A percentile compares a stretch with the other conserved stretches of the same genome.
These are phyloP conservation scores for Apiospora rasikravindrae DNA, from an alignment of 2,329 filamentous ascomycete genomes.

Conservation along the genomic window DNA sequence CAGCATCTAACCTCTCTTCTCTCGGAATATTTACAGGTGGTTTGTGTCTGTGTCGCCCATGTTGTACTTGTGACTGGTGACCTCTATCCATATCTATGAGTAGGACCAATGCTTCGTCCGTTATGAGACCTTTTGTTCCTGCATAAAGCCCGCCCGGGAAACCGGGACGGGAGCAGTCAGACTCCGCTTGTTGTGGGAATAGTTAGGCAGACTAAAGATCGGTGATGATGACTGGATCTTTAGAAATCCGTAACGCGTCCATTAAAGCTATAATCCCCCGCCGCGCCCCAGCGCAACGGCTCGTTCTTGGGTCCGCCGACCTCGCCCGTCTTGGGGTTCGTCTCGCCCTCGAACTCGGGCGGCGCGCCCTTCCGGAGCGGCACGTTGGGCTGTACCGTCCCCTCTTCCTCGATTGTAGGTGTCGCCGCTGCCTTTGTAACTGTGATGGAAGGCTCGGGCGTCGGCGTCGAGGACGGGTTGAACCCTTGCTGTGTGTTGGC, in stretches of 20 bases:
- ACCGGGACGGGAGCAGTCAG: not conserved
- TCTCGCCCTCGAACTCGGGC: constrained; percentile 92
- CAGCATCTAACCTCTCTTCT: not conserved
- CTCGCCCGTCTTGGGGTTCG: constrained; percentile 93
- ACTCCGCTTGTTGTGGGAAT: not conserved
- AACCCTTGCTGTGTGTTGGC: constrained; percentile 46
- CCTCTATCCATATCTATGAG: not conserved
- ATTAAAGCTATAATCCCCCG: constrained; percentile 89
- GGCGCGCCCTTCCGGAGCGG: constrained; percentile 68
- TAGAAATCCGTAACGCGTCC: constrained; percentile 92
- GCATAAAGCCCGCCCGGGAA: not conserved
- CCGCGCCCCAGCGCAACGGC: constrained; percentile 82
- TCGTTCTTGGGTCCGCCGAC: constrained; percentile 98
- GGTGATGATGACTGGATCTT: not conserved
- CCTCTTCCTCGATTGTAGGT: constrained; percentile 8
- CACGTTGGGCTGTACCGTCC: constrained; percentile 20
- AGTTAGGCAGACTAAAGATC: not conserved
- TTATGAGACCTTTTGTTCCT: not conserved
- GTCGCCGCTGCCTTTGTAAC: constrained; percentile 20
- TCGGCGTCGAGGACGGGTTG: constrained; percentile 29
- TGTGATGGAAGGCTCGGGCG: constrained; percentile 16
- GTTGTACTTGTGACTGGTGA: not conserved
- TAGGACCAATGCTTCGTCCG: no score
- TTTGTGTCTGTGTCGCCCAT: not conserved
- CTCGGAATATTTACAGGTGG: not conserved